A percentile compares a stretch with the other conserved stretches of the same genome.
Evolutionary conservation across 169 alveolate genomes (phyloP).

Genomic region (Toxoplasma gondii): DNA sequence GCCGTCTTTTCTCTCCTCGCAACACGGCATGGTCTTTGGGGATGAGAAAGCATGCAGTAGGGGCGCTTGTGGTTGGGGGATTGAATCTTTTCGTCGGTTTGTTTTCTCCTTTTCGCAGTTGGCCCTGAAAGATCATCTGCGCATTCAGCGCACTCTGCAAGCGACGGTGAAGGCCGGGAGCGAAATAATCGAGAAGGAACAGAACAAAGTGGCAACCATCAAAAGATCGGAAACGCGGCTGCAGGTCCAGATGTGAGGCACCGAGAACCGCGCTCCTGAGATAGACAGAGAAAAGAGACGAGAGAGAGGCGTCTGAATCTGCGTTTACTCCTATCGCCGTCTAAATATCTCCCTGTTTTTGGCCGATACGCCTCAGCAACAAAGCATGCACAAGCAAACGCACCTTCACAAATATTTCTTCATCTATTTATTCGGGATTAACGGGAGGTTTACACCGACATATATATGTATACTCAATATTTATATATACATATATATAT

Average conservation of each 20-base stretch:
- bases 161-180: not conserved
- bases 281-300: not conserved
- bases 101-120: not conserved
- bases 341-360: not conserved
- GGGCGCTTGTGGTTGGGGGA: too few species aligned
- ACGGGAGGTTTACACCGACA: not conserved
- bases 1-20: too few species aligned
- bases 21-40: too few species aligned
- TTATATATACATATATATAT: not conserved
- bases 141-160: not conserved
- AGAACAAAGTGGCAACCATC: not conserved
- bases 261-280: not conserved
- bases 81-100: too few species aligned
- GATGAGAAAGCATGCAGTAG: too few species aligned
- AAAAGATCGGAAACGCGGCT: not conserved
- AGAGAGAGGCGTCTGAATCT: not conserved
- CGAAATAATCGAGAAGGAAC: not conserved
- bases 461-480: not conserved
- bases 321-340: not conserved
- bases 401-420: too few species aligned
- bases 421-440: too few species aligned
- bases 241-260: not conserved
- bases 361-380: too few species aligned
- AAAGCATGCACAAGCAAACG: too few species aligned
- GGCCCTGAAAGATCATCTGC: slow-evolving; percentile 3